Evolutionary conservation across 768 basidiomycete genomes (phyloP).

Genomic region (Austroboletus eburneus): DNA sequence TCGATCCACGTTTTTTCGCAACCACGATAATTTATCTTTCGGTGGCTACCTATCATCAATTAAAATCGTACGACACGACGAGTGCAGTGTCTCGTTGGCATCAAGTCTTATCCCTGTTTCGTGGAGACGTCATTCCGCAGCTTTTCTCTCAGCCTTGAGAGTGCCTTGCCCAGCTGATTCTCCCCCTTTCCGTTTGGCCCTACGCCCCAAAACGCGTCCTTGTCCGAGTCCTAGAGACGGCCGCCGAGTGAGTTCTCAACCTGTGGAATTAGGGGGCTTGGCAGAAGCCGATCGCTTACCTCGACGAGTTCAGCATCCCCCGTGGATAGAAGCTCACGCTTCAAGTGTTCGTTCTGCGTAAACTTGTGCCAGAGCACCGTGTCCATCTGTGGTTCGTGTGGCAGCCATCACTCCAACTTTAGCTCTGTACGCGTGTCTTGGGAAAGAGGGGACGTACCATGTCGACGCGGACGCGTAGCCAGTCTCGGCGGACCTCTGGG

Average conservation of each 20-base stretch:
- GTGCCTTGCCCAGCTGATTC: conserved; percentile 41
- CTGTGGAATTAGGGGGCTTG: not conserved
- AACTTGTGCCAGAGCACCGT: conserved; percentile 38
- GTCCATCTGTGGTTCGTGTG: conserved; percentile 31
- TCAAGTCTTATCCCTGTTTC: conserved; percentile 13
- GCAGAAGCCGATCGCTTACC: conserved; percentile 27
- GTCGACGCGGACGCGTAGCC: conserved; percentile 31
- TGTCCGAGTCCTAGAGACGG: conserved; percentile 23
- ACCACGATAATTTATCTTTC: conserved; percentile 25
- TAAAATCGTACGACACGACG: conserved; percentile 28
- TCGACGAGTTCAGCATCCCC: conserved; percentile 37
- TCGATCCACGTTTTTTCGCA: conserved; percentile 25
- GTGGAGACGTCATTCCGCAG: conserved; percentile 23
- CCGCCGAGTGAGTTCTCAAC: conserved; percentile 14
- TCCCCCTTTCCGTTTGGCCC: conserved; percentile 35
- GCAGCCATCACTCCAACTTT: not conserved
- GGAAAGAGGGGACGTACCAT: conserved; percentile 23
- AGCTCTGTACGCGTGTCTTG: conserved; percentile 9
- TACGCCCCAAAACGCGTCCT: conserved; percentile 41
- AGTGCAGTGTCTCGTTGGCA: conserved; percentile 13
- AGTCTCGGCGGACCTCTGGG: conserved; percentile 34
- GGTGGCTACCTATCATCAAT: conserved; percentile 16
- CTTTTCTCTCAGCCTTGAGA: conserved; percentile 34
- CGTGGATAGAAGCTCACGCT: conserved; percentile 33
- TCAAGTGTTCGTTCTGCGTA: conserved; percentile 36